Base-by-base conservation (phyloP, 371 early-diverging fungal species). In the Mortierella sp. region DNA sequence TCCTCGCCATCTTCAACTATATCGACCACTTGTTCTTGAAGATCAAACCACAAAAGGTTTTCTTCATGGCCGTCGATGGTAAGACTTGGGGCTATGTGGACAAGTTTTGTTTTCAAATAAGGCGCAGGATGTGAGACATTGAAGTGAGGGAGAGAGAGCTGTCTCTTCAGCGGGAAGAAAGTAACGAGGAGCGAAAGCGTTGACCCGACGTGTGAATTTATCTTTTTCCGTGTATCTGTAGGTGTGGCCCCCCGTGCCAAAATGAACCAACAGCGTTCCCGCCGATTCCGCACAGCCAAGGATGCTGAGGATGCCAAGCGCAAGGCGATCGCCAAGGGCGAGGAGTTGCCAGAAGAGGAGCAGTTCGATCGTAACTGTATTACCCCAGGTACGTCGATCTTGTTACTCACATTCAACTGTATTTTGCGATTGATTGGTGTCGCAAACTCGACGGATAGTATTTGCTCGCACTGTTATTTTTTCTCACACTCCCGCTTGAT, bases 181-280 rank as follows among this genome's bases (percentile, higher is more conserved):
- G 10, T 34, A 71, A 51, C 26, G 59, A 51, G 34, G 51, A 72
- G 31, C 26, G 14, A 14, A 14, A 8, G 16, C 53, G 13, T 64
- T 44, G 48, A 48, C 16, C 55, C 70, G 10, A 34, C 2, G 31
- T 55, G 21, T 43, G 53, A 46, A 11, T 51, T 46, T 24, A 16
- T 51, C 54, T 13, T 55, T 9, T 37, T 48, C 8, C 48, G 16
- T 51, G 40, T 40, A 21, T 70, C 61, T 16, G 9, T 72, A 89
- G 95, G 99, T 69, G 99, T 99, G 9, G 99, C 99, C 0, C 99
- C 99, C 6, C 89, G 99, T 72, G 99, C 99, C 44, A 99, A 99
- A 89, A 98, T 99, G 97, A 99, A 99, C 86, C 99, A 99, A 88
- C 99, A 99, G 89, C 97, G 99, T 59, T 93, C 97, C 14, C 93